Conservation (phyloP, 2,329 filamentous ascomycete genomes). For the Beauveria sp. region DNA sequence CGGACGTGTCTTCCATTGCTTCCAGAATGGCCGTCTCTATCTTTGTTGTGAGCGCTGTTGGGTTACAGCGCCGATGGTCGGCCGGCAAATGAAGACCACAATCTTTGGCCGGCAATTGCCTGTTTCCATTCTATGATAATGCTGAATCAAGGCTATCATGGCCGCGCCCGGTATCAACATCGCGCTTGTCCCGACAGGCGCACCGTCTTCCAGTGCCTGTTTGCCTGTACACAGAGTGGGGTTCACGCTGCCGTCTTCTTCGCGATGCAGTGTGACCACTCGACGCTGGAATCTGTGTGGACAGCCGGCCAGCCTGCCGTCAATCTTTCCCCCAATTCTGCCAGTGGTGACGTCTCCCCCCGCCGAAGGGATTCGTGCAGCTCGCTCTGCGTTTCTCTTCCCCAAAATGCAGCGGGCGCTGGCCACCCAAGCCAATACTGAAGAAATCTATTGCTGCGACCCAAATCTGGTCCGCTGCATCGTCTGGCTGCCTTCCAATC, state of each 20-base stretch:
- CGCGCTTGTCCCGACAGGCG: neutral
- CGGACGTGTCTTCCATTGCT: neutral
- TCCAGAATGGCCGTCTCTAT: neutral
- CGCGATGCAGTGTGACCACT: neutral
- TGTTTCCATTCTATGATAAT: neutral
- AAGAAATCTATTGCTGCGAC: neutral
- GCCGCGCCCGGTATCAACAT: neutral
- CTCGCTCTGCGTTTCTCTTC: neutral
- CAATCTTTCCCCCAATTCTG: neutral
- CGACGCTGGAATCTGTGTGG: neutral
- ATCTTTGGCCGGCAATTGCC: neutral
- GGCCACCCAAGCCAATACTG: neutral
- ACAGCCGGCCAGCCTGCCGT: neutral
- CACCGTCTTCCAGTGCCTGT: neutral
- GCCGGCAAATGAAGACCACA: neutral
- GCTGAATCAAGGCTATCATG: neutral
- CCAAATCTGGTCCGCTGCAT: neutral
- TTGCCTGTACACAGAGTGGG: neutral
- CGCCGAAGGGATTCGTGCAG: neutral
- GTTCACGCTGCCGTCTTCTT: neutral
- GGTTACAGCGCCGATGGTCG: neutral
- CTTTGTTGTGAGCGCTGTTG: neutral
- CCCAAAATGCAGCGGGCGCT: neutral
- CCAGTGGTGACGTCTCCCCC: neutral
- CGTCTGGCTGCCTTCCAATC: neutral